Conservation (phyloP, 352 stramenopile genomes). For the Phytopythium sindhum region DNA sequence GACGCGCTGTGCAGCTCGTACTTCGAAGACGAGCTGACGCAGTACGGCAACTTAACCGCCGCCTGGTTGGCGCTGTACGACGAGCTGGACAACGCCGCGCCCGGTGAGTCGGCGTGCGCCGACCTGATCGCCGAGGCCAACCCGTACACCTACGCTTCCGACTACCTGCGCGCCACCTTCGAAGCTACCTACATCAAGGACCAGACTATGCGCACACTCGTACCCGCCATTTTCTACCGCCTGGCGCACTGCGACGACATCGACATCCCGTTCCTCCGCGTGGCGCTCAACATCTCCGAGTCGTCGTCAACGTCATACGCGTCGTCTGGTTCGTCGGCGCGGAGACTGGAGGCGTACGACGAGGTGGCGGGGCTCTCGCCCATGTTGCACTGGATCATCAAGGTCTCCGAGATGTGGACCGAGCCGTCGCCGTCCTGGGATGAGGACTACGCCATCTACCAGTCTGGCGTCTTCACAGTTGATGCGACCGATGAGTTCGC, state of each 20-base stretch:
- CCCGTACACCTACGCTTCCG: background rate
- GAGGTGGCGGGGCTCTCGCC: conserved; percentile 9
- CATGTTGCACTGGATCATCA: conserved; percentile 22
- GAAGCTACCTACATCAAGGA: conserved; percentile 1
- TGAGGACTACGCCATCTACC: conserved; percentile 5
- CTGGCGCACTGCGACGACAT: conserved; percentile 1
- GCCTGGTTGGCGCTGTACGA: conserved; percentile 4
- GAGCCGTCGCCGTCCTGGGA: conserved; percentile 17
- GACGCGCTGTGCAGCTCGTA: conserved; percentile 4
- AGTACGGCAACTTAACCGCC: background rate
- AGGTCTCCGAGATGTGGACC: conserved; percentile 25
- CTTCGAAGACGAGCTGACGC: background rate
- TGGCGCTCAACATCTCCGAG: background rate
- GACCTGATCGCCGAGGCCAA: conserved; percentile 1
- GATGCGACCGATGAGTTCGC: conserved; percentile 1
- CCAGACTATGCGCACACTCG: conserved; percentile 4
- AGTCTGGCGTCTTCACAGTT: conserved; percentile 4
- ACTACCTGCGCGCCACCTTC: background rate
- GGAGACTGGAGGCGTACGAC: conserved; percentile 3
- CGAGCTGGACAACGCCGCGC: background rate
- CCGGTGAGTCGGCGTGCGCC: background rate
- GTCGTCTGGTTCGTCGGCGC: background rate
- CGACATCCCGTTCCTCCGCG: conserved; percentile 12
- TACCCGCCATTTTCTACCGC: conserved; percentile 18
- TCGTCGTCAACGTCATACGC: background rate